Base-by-base conservation (phyloP, 2,329 filamentous ascomycete species). In the Triangularia setosa region DNA sequence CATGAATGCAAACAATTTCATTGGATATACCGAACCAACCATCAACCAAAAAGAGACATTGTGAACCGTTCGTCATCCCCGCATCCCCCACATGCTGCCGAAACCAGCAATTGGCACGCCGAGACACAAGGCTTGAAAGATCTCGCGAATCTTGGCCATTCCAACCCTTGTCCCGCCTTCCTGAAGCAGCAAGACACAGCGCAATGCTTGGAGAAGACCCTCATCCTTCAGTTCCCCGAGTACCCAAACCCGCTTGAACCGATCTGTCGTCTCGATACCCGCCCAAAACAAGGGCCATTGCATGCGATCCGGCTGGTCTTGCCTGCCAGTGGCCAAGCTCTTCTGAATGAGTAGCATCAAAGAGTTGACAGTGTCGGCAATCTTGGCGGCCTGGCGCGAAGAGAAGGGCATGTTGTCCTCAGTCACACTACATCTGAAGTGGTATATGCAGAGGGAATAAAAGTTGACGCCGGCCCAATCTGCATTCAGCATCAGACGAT, bases 281-380 rank as follows among this genome's bases (percentile, higher is more conserved):
- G 61, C 67, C 63, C 65, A 67, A 23, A 69, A 67, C n/a, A 67
- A 53, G 23, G 65, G 63, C 67, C 63, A 64, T 18, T 69, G 65
- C 53, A 67, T 40, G 27, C 65, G 35, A 57, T 69, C 67, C 3
- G 30, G 24, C 52, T 69, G 67, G 12, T 61, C 62, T 40, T 35
- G 40, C 11, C 65, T 64, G 6, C 35, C 24, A 8, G 60, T 60
- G 28, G 63, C 58, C 28, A 67, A 40, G 6, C 33, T 63, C 58
- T 53, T 64, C 25, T 69, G 65, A n/a, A 63, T 57, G 12, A 69
- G 61, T 1, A 59, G n/a, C 33, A 64, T 12, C 40, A 67, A 23
- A 6, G 48, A 44, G 5, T 59, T 35, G 21, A 63, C 63, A 2
- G 56, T 61, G 18, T 59, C 35, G 3, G 27, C 21, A 21, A 63